Evolutionary conservation across 208 protist genomes (phyloP).

Genomic region (Crithidia thermophila): DNA sequence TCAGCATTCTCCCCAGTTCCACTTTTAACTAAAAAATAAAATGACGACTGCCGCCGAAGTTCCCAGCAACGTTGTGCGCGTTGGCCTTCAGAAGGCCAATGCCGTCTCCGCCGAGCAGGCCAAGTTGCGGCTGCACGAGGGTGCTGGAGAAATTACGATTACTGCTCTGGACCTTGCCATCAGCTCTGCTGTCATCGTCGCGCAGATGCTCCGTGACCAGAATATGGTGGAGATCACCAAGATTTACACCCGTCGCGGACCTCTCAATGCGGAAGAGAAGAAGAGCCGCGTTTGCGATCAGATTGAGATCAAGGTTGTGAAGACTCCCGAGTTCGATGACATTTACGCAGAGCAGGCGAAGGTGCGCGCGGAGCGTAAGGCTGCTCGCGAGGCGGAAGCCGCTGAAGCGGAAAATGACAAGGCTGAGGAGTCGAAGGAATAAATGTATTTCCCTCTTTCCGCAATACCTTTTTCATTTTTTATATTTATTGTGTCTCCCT

Average conservation of each 20-base stretch:
- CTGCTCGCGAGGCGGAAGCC: conserved; percentile 38
- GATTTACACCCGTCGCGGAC: conserved; percentile 45
- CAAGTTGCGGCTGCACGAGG: conserved; percentile 51
- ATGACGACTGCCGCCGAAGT: conserved; percentile 8
- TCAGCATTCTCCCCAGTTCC: not conserved
- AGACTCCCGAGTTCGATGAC: conserved; percentile 43
- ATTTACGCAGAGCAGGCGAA: conserved; percentile 55
- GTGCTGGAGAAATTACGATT: conserved; percentile 40
- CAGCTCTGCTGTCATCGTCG: conserved; percentile 48
- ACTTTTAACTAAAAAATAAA: conserved; percentile 11
- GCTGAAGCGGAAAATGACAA: conserved; percentile 10
- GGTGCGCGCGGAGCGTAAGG: conserved; percentile 37
- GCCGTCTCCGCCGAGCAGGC: conserved; percentile 51
- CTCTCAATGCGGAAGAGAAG: conserved; percentile 28
- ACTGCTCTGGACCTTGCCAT: conserved; percentile 50
- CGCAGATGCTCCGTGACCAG: conserved; percentile 60
- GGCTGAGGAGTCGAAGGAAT: conserved; percentile 9
- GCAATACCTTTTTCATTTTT: conserved; percentile 9
- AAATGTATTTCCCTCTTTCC: not conserved
- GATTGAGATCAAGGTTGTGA: conserved; percentile 50
- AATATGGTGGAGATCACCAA: conserved; percentile 55
- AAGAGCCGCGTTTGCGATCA: conserved; percentile 35
- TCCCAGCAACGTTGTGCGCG: conserved; percentile 45
- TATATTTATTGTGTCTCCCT: not conserved
- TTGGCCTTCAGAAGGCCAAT: conserved; percentile 46